phyloP scores from a whole-genome alignment of 768 basidiomycete species.

The Mycena rebaudengoi region DNA sequence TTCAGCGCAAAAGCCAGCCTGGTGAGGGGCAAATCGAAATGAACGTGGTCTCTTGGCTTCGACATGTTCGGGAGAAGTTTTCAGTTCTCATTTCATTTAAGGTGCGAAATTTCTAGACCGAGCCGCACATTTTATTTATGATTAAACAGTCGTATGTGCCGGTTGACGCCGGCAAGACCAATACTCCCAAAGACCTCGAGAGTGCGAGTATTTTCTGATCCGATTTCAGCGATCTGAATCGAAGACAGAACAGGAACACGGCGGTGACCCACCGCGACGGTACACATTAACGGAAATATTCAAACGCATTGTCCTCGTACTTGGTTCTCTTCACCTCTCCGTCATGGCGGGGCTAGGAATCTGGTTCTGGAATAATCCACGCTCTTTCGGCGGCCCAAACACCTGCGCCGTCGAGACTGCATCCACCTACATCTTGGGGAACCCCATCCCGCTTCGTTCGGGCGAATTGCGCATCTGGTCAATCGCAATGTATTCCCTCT shows the following conservation, averaged over 20 bases:
- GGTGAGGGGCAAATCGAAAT: not conserved
- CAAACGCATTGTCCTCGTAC: not conserved
- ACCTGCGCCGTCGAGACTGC: not conserved
- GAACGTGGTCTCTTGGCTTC: not conserved
- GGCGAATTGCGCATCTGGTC: not conserved
- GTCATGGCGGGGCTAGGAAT: constrained; percentile 8
- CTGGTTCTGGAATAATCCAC: constrained; percentile 12
- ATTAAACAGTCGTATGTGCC: too few species aligned
- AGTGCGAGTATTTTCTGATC: too few species aligned
- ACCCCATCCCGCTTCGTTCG: not conserved
- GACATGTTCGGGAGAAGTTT: not conserved
- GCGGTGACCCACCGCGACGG: not conserved
- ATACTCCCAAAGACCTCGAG: too few species aligned
- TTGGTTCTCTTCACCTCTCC: constrained; percentile 3
- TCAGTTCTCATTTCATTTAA: not conserved
- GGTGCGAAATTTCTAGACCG: too few species aligned
- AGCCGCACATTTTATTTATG: too few species aligned
- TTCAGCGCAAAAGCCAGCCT: not conserved
- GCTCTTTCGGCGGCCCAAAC: not conserved
- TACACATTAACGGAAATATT: not conserved
- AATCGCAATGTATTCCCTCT: not conserved
- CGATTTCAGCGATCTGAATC: too few species aligned
- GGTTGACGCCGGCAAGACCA: too few species aligned
- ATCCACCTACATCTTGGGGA: not conserved
- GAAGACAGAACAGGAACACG: not conserved